Percentiles rank a stretch among this genome's conserved stretches.
Conservation (phyloP, 257 asterid species). For the Ajuga chamaepitys region DNA sequence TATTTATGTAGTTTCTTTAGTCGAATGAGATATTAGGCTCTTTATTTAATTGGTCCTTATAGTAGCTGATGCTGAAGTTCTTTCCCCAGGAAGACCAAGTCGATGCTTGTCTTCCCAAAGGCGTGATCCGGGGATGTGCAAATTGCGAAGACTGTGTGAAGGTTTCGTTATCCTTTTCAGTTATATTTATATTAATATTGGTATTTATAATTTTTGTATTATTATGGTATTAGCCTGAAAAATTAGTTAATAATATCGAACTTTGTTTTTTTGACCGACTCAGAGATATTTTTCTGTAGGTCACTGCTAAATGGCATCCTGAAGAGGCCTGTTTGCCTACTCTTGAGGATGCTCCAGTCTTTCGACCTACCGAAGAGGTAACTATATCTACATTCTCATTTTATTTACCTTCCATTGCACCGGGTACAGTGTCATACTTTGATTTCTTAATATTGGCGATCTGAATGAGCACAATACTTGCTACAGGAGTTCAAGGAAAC, state of each 20-base stretch:
- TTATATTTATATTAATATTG: not conserved
- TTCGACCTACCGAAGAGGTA: slow-evolving; percentile 78
- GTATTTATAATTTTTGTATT: not conserved
- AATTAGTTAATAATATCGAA: not conserved
- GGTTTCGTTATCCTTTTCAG: slow-evolving; percentile 25
- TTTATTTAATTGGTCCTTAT: not conserved
- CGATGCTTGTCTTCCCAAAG: slow-evolving; percentile 53
- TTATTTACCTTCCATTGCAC: not conserved
- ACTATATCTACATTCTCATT: slow-evolving; percentile 1
- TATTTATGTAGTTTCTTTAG: not conserved
- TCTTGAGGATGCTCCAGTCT: slow-evolving; percentile 70
- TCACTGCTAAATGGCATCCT: slow-evolving; percentile 58
- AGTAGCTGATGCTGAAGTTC: slow-evolving; percentile 18
- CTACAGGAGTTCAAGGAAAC: slow-evolving; percentile 80
- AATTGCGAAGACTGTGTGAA: slow-evolving; percentile 45
- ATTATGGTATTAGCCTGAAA: not conserved
- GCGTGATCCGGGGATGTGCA: slow-evolving; percentile 70
- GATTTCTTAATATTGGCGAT: slow-evolving; percentile 16
- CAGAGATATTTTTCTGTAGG: slow-evolving; percentile 36
- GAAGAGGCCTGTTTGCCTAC: slow-evolving; percentile 43
- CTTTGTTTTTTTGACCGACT: slow-evolving; percentile 3
- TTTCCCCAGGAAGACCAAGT: slow-evolving; percentile 35
- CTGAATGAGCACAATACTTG: slow-evolving; percentile 33
- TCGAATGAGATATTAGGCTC: not conserved
- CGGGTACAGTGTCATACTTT: slow-evolving; percentile 11